These are phyloP conservation scores for Bipolaris oryzae DNA, from an alignment of 2,329 filamentous ascomycete species.

Conservation along the genomic window DNA sequence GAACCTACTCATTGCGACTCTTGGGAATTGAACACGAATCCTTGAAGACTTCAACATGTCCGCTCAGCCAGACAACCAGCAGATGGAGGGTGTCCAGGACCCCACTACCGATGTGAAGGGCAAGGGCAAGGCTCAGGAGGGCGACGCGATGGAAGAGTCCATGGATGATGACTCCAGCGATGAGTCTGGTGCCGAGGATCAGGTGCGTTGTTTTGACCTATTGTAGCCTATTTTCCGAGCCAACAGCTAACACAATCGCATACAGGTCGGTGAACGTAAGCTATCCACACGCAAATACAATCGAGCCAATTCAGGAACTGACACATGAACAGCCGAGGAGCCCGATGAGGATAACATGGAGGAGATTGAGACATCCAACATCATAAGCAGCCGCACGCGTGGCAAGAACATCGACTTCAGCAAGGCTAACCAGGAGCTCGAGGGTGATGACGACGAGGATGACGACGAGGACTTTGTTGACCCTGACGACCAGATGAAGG, in stretches of 20 bases:
- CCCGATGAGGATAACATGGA: constrained; percentile 83
- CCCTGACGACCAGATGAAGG: constrained; percentile 73
- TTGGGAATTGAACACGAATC: constrained; percentile 3
- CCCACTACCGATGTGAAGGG: constrained; percentile 69
- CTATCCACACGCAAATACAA: constrained; percentile 11
- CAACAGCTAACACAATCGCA: constrained; percentile 34
- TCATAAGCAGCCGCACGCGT: constrained; percentile 83
- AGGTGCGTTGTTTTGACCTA: constrained; percentile 53
- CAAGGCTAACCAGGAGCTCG: constrained; percentile 82
- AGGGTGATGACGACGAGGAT: constrained; percentile 75
- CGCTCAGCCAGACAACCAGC: constrained; percentile 43
- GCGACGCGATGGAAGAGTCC: constrained; percentile 73
- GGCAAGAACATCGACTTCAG: constrained; percentile 92
- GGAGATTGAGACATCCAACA: constrained; percentile 89
- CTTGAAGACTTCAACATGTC: constrained; percentile 34
- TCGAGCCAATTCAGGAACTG: constrained; percentile 19
- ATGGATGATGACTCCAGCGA: constrained; percentile 71
- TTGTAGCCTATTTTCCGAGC: constrained; percentile 5
- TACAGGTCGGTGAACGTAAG: constrained; percentile 47
- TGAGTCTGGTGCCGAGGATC: constrained; percentile 67
- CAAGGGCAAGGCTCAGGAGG: constrained; percentile 79
- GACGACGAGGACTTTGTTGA: constrained; percentile 74
- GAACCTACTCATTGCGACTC: constrained; percentile 3
- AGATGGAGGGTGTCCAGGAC: constrained; percentile 48
- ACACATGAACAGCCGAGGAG: constrained; percentile 56